Evolutionary conservation across 2,329 filamentous ascomycete species (phyloP).

Genomic region (Exutisphaerella laricina): DNA sequence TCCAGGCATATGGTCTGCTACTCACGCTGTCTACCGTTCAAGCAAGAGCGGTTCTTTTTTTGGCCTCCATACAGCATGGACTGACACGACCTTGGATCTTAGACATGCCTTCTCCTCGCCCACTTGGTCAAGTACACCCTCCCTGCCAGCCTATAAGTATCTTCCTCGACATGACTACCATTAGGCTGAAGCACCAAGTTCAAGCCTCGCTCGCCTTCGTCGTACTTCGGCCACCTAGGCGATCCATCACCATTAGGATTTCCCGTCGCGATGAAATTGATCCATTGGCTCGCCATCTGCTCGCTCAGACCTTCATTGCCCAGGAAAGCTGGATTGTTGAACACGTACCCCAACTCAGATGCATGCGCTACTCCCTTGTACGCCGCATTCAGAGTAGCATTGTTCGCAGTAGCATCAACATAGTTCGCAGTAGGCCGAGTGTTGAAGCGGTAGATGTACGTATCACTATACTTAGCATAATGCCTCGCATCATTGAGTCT

Average conservation of each 20-base stretch:
- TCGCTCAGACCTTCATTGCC: slow-evolving; percentile 16
- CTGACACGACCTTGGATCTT: slow-evolving; percentile 1
- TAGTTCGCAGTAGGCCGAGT: slow-evolving; percentile 42
- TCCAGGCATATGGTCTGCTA: too few relatives aligned
- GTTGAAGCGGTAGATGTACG: slow-evolving; percentile 61
- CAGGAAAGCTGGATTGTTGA: slow-evolving; percentile 15
- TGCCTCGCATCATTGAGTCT: slow-evolving; percentile 49
- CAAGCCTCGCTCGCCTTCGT: slow-evolving; percentile 8
- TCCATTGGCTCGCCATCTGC: slow-evolving; percentile 20
- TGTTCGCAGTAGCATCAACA: slow-evolving; percentile 8
- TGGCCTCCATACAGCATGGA: too few relatives aligned
- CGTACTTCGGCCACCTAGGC: slow-evolving; percentile 17
- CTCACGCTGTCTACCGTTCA: too few relatives aligned
- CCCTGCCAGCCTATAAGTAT: slow-evolving; percentile 17
- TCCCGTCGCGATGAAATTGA: slow-evolving; percentile 15
- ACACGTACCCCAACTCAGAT: slow-evolving; percentile 44
- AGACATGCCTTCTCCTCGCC: slow-evolving; percentile 22
- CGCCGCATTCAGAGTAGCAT: slow-evolving; percentile 30
- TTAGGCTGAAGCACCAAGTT: slow-evolving; percentile 18
- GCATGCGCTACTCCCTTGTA: slow-evolving; percentile 50
- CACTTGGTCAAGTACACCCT: slow-evolving; percentile 20
- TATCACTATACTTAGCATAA: slow-evolving; percentile 45
- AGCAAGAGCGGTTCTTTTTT: too few relatives aligned
- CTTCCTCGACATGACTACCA: slow-evolving; percentile 18
- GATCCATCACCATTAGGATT: slow-evolving; percentile 17